Conservation (phyloP, 352 stramenopile genomes). For the Thalassiosira livingstoniorum region DNA sequence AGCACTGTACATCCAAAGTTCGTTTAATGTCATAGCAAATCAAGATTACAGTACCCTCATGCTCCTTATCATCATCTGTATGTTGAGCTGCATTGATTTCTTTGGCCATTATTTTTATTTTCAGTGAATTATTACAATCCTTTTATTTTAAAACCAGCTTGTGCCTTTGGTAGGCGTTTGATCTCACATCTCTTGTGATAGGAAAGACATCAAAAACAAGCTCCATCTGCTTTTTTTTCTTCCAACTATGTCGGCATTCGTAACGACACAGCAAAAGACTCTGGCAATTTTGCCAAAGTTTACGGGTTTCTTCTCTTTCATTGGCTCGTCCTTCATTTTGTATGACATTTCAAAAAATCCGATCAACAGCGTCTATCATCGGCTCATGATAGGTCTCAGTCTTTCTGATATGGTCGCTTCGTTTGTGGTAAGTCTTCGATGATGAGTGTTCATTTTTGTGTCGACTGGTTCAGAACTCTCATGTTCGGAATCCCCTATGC, state of each 20-base stretch:
- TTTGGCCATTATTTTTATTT: too few species aligned
- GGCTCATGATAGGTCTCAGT: constrained; percentile 52
- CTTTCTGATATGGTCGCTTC: constrained; percentile 47
- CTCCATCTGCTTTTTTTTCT: neutral
- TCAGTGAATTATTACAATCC: too few species aligned
- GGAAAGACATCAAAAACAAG: neutral
- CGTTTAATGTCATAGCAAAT: neutral
- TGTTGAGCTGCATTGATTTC: too few species aligned
- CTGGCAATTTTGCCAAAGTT: constrained; percentile 38
- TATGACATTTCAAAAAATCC: constrained; percentile 25
- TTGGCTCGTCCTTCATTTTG: constrained; percentile 41
- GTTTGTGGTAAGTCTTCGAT: too few species aligned
- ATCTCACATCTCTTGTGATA: too few species aligned
- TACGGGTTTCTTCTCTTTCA: constrained; percentile 22
- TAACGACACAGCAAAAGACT: constrained; percentile 16
- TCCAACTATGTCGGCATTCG: neutral
- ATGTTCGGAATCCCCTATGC: too few species aligned
- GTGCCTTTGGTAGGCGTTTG: too few species aligned
- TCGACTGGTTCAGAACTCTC: too few species aligned
- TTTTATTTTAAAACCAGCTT: too few species aligned
- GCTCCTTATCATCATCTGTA: neutral
- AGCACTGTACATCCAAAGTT: too few species aligned
- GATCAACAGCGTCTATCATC: constrained; percentile 39
- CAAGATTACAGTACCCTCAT: neutral
- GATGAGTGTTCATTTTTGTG: too few species aligned